Base-by-base conservation (phyloP, 1,284 basidiomycete genomes). In the Irpex rosettiformis region DNA sequence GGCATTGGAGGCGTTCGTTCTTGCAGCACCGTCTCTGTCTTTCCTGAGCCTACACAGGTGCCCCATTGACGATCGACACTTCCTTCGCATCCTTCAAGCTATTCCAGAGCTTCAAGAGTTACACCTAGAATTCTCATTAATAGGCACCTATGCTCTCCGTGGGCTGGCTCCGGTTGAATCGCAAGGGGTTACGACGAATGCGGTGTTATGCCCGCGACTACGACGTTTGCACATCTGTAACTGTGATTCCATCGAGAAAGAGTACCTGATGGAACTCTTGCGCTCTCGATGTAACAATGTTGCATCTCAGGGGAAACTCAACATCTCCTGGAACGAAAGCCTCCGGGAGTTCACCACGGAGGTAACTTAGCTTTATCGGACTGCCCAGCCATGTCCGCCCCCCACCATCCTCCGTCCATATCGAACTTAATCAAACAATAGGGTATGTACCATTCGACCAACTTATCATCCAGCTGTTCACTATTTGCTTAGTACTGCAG, bases 101-200 rank as follows among this genome's bases (percentile, higher is more conserved):
- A 18, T 56, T 4, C 29, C 51, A 1, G 30, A 43, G 7, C 58
- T 64, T n/a, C 16, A 22, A 8, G 60, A 60, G 52, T 59, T 64
- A 4, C 30, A 25, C 10, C 33, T 64, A 33, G 24, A 37, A 3
- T 11, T 42, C 1, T n/a, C 56, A 6, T 49, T 58, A 45, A 42
- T 62, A 4, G 63, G 63, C 27, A 27, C 55, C 4, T 61, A 56
- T 4, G 37, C 54, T n/a, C 28, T 64, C n/a, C 61, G 63, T 18
- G 63, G 53, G 10, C 42, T 64, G 7, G 52, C 56, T 2, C 29
- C 56, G 3, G 33, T 25, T 4, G 13, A 13, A 13, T 6, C 1
- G 24, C n/a, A 21, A 29, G 24, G 13, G 25, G 22, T n/a, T 11
- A 51, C 16, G 29, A 27, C 30, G 21, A 13, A 29, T n/a, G n/a